These are phyloP conservation scores for Cadophora luteo-olivacea DNA, from an alignment of 2,329 filamentous ascomycete species.

Conservation along the genomic window DNA sequence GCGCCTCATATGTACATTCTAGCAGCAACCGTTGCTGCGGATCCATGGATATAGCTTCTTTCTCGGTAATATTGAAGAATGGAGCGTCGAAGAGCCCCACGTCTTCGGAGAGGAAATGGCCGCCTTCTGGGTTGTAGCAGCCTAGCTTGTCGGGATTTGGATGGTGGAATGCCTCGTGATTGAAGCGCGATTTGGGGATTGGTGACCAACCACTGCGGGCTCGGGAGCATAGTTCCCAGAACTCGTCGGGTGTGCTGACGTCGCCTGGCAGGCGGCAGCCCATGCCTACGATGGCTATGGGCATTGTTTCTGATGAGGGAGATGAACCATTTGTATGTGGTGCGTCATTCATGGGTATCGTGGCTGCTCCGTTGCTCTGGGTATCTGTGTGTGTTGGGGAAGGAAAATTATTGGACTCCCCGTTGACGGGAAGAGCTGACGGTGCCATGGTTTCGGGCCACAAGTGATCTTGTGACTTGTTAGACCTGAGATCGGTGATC, in stretches of 20 bases:
- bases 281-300: constrained; percentile 48
- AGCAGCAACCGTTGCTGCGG: constrained; percentile 41
- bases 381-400: not conserved
- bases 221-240: constrained; percentile 48
- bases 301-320: constrained; percentile 20
- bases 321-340: not conserved
- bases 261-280: constrained; percentile 48
- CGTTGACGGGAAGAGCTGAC: constrained; percentile 24
- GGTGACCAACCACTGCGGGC: constrained; percentile 47
- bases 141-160: constrained; percentile 49
- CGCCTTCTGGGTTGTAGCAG: constrained; percentile 37
- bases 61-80: constrained; percentile 41
- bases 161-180: constrained; percentile 60
- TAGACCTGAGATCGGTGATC: not conserved
- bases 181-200: constrained; percentile 49
- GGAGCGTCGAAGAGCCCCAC: constrained; percentile 39
- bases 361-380: not conserved
- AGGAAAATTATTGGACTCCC: constrained; percentile 12
- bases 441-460: constrained; percentile 24
- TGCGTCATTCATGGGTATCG: not conserved
- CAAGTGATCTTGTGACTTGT: not conserved
- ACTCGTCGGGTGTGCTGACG: constrained; percentile 46
- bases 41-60: constrained; percentile 43
- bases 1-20: constrained; percentile 39
- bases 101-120: constrained; percentile 40